A percentile compares a stretch with the other conserved stretches of the same genome.
These are phyloP conservation scores for Trichoderma citrinoviride DNA, from an alignment of 2,329 filamentous ascomycete species.

Conservation along the genomic window DNA sequence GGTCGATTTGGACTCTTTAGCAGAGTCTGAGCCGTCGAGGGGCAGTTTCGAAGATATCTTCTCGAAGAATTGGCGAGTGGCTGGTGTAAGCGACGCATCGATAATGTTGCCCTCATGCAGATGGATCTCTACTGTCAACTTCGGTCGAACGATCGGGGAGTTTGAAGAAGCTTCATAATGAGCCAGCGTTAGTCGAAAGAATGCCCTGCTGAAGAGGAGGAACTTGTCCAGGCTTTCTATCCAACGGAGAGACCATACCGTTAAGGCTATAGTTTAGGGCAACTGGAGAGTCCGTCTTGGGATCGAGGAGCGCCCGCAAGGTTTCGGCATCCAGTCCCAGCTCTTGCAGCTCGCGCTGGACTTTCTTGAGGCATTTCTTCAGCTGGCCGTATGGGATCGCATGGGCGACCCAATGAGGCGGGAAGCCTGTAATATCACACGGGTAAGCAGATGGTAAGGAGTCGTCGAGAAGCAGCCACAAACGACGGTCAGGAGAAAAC, in stretches of 20 bases:
- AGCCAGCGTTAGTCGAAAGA: neutral
- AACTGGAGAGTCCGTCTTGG: constrained; percentile 46
- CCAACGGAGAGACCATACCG: constrained; percentile 34
- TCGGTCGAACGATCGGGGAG: constrained; percentile 58
- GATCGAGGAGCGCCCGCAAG: constrained; percentile 61
- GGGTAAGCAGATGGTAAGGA: neutral
- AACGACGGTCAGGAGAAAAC: neutral
- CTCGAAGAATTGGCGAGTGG: constrained; percentile 63
- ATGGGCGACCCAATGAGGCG: constrained; percentile 66
- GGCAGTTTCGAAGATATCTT: constrained; percentile 52
- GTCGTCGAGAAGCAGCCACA: neutral
- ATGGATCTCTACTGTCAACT: constrained; percentile 67
- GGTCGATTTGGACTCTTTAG: neutral
- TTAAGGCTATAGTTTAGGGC: constrained; percentile 56
- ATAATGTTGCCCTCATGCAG: constrained; percentile 64
- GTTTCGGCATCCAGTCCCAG: constrained; percentile 72
- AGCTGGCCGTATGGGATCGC: constrained; percentile 82
- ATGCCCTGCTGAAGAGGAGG: neutral
- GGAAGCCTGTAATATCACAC: constrained; percentile 56
- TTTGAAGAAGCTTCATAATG: constrained; percentile 35
- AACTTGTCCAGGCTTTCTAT: no score
- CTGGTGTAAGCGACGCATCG: constrained; percentile 64
- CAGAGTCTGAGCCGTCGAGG: constrained; percentile 12
- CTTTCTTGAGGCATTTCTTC: constrained; percentile 85
- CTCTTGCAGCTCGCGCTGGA: constrained; percentile 66